Evolutionary conservation across 805 yeast species (phyloP), one percentile per base, ranked within the genome.

Genomic region (Saccharomycopsis malanga): DNA sequence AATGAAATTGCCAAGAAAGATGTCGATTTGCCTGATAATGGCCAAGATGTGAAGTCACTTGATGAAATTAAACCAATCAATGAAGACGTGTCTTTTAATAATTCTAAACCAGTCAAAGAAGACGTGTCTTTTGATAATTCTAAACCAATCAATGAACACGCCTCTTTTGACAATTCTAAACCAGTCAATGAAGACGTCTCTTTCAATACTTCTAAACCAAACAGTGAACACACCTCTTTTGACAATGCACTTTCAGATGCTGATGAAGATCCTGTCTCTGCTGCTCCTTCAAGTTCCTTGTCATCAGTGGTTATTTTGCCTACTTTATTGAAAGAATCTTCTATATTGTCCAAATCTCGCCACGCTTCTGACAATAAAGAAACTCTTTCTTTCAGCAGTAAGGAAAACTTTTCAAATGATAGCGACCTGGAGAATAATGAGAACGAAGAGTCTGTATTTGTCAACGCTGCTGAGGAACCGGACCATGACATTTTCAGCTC

Each of bases 221-320:
- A 32, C 9, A n/a, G 15, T 6, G 36, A 14, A 10, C 6, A 7
- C 17, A 17, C 44, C 20, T 35, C 25, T 12, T 3, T 37, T 30
- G 44, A 21, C 14, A 30, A 20, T 14, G 44, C 25, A 21, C 40
- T n/a, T n/a, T n/a, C n/a, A n/a, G n/a, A n/a, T n/a, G n/a, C n/a
- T n/a, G n/a, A n/a, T n/a, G n/a, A n/a, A n/a, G n/a, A n/a, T n/a
- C n/a, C n/a, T n/a, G n/a, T n/a, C n/a, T n/a, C n/a, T n/a, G n/a
- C n/a, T n/a, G n/a, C n/a, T n/a, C 20, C 3, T 18, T 22, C 48
- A 12, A 17, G 22, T 12, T 44, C 34, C 10, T 22, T 35, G 21
- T 41, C 46, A 4, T 45, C 46, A 7, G 34, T 46, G 7, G 18
- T 45, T 3, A 40, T 45, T 34, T 46, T 46, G 34, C 50, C 50